Conservation (phyloP, 345 rosid genomes). For the Citrus cavaleriei region DNA sequence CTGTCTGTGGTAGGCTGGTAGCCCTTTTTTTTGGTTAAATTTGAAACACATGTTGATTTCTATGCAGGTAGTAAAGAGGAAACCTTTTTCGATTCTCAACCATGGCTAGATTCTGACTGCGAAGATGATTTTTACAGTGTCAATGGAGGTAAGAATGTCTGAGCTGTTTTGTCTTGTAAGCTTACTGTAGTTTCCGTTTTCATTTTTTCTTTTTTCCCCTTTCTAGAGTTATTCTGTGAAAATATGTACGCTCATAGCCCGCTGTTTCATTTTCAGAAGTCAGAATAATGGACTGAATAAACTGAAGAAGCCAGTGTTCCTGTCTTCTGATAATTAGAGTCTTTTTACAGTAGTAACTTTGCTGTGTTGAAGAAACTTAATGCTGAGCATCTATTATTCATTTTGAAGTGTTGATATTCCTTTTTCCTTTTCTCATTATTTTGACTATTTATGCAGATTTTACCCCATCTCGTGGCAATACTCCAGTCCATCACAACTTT, state of each 20-base stretch:
- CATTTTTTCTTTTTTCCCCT: neutral
- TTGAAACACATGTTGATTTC: neutral
- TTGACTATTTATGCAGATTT: slow-evolving; percentile 49
- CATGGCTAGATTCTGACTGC: slow-evolving; percentile 80
- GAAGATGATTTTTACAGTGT: slow-evolving; percentile 95
- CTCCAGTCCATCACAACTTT: slow-evolving; percentile 66
- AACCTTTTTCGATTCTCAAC: slow-evolving; percentile 70
- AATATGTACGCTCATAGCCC: neutral
- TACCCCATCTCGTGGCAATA: slow-evolving; percentile 83
- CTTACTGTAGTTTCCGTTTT: neutral
- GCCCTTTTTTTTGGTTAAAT: neutral
- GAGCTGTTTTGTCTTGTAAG: neutral
- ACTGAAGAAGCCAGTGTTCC: neutral
- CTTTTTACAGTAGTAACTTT: neutral
- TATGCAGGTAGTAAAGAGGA: slow-evolving; percentile 85
- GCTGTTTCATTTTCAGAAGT: neutral
- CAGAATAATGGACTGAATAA: neutral
- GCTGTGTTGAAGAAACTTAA: neutral
- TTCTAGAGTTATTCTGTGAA: neutral
- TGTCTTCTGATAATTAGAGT: neutral
- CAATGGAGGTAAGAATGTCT: slow-evolving; percentile 66
- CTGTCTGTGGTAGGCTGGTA: neutral
- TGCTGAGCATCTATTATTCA: neutral
- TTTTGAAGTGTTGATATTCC: neutral
- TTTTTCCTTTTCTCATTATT: neutral